Evolutionary conservation across 2,329 filamentous ascomycete species (phyloP).

Genomic region (Teratosphaeria viscida): DNA sequence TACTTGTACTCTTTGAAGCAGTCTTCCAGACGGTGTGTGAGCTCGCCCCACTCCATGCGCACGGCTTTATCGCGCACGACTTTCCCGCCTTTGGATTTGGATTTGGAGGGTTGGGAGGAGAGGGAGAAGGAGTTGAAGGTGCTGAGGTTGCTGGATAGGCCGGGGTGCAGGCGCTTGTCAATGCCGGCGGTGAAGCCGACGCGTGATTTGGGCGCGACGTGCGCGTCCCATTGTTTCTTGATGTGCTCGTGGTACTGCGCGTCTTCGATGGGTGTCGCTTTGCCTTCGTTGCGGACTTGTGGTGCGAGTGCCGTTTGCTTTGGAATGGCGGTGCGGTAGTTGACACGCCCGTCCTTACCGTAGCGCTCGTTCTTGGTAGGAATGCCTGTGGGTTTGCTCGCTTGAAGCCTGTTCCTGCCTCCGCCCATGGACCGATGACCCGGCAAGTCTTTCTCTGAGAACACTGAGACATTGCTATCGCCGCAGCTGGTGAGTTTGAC

Average conservation of each 20-base stretch:
- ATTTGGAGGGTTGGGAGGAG: conserved; percentile 18
- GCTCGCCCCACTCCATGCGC: conserved; percentile 78
- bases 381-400: conserved; percentile 6
- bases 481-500: conserved; percentile 56
- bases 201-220: conserved; percentile 36
- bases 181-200: conserved; percentile 36
- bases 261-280: conserved; percentile 59
- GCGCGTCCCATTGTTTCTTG: conserved; percentile 14
- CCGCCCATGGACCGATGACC: conserved; percentile 32
- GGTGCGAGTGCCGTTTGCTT: conserved; percentile 71
- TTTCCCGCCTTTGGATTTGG: conserved; percentile 35
- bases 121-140: conserved; percentile 26
- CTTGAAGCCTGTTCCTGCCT: conserved; percentile 8
- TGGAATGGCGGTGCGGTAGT: conserved; percentile 30
- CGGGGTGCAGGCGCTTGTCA: conserved; percentile 25
- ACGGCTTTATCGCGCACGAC: conserved; percentile 72
- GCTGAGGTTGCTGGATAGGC: conserved; percentile 21
- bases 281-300: conserved; percentile 64
- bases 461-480: conserved; percentile 82
- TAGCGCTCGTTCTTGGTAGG: conserved; percentile 19
- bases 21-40: conserved; percentile 73
- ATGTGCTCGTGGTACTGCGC: conserved; percentile 53
- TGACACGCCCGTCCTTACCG: conserved; percentile 7
- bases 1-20: conserved; percentile 81
- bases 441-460: conserved; percentile 85